Conservation (phyloP, 495 filamentous ascomycete genomes). For the Aspergillus baeticus region DNA sequence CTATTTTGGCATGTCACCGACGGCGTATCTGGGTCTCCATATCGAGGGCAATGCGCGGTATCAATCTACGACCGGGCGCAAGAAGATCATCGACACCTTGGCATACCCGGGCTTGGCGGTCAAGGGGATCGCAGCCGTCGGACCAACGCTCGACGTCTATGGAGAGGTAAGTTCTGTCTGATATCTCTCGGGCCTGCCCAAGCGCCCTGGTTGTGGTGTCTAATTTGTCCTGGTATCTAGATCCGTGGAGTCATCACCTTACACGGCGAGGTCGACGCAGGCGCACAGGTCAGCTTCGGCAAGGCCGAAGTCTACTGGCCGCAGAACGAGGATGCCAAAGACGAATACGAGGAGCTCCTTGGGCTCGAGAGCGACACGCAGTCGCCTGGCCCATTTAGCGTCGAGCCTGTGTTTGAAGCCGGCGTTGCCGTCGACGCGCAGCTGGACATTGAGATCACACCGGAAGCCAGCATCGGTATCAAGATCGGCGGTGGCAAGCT, state of each 20-base stretch:
- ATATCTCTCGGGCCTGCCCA: background rate
- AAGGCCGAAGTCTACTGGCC: slow-evolving; percentile 30
- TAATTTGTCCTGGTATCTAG: background rate
- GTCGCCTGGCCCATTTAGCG: slow-evolving; percentile 6
- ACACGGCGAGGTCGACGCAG: slow-evolving; percentile 20
- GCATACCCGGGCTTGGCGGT: slow-evolving; percentile 28
- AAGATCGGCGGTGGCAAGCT: slow-evolving; percentile 22
- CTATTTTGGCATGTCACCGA: slow-evolving; percentile 22
- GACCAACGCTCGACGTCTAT: slow-evolving; percentile 31
- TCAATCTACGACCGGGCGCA: slow-evolving; percentile 14
- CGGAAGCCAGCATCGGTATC: slow-evolving; percentile 25
- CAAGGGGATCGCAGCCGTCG: slow-evolving; percentile 35
- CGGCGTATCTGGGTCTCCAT: slow-evolving; percentile 22
- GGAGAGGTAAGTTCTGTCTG: slow-evolving; percentile 16
- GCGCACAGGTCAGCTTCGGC: slow-evolving; percentile 24
- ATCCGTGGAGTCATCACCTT: slow-evolving; percentile 17
- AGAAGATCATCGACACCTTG: slow-evolving; percentile 26
- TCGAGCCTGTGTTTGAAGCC: slow-evolving; percentile 23
- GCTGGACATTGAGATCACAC: slow-evolving; percentile 21
- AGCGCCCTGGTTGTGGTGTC: background rate
- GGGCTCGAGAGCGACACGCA: slow-evolving; percentile 11
- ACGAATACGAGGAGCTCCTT: slow-evolving; percentile 9
- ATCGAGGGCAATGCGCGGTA: slow-evolving; percentile 20
- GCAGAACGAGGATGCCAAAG: slow-evolving; percentile 22
- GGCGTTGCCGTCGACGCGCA: slow-evolving; percentile 19